Conservation (phyloP, 768 basidiomycete genomes). For the Pisolithus tinctorius region DNA sequence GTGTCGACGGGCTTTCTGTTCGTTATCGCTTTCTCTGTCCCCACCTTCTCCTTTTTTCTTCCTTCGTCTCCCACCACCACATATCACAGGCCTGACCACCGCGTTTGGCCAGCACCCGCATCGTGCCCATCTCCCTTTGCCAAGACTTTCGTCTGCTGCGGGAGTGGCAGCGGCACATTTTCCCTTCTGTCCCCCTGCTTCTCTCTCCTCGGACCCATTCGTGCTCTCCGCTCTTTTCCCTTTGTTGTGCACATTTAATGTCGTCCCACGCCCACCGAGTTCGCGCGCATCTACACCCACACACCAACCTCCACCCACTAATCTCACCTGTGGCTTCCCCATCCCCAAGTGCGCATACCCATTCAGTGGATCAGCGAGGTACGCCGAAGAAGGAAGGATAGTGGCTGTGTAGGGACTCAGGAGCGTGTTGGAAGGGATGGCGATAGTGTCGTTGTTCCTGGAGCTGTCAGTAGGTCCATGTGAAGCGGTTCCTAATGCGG, state of each 20-base stretch:
- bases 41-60: conserved; percentile 12
- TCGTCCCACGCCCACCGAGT: conserved; percentile 41
- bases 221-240: conserved; percentile 54
- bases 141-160: neutral
- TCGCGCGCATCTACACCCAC: conserved; percentile 76
- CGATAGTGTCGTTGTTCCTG: conserved; percentile 34
- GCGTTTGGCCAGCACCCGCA: conserved; percentile 51
- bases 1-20: neutral
- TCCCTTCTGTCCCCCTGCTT: neutral
- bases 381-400: conserved; percentile 59
- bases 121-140: conserved; percentile 47
- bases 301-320: conserved; percentile 70
- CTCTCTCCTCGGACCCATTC: conserved; percentile 15
- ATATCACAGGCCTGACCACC: conserved; percentile 38
- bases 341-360: conserved; percentile 79
- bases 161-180: neutral
- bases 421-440: conserved; percentile 47
- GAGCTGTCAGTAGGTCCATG: conserved; percentile 28
- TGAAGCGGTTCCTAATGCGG: conserved; percentile 2
- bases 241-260: conserved; percentile 30
- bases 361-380: conserved; percentile 76
- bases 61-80: conserved; percentile 19
- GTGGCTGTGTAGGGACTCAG: conserved; percentile 60
- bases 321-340: conserved; percentile 79
- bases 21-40: neutral